These are phyloP conservation scores for Annulohypoxylon truncatum DNA, from an alignment of 2,329 filamentous ascomycete genomes.

Conservation along the genomic window DNA sequence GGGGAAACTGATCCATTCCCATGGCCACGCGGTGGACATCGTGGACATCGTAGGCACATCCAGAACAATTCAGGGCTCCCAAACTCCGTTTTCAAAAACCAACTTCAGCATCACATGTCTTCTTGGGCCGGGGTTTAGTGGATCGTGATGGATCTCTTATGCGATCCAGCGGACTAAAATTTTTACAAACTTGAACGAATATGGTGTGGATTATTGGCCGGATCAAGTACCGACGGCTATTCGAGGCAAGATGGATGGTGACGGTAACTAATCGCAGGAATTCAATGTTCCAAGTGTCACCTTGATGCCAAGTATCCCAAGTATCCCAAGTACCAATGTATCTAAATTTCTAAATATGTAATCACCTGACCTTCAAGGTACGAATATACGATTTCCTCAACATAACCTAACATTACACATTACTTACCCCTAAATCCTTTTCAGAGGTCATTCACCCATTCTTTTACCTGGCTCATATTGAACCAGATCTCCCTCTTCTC, in stretches of 20 bases:
- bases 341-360: not conserved
- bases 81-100: slow-evolving; percentile 28
- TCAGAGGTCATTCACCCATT: not conserved
- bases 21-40: slow-evolving; percentile 23
- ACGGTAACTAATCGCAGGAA: not conserved
- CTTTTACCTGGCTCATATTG: slow-evolving; percentile 13
- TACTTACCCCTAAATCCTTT: not conserved
- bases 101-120: slow-evolving; percentile 39
- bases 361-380: slow-evolving; percentile 15
- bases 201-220: slow-evolving; percentile 19
- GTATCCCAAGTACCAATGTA: not conserved
- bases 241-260: slow-evolving; percentile 21
- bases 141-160: slow-evolving; percentile 40
- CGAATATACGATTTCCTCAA: slow-evolving; percentile 4
- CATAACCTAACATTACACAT: not conserved
- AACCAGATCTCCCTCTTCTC: slow-evolving; percentile 15
- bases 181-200: slow-evolving; percentile 31
- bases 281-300: not conserved
- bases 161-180: slow-evolving; percentile 34
- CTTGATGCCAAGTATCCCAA: slow-evolving; percentile 7
- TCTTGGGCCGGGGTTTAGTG: slow-evolving; percentile 36
- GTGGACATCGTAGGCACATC: slow-evolving; percentile 9
- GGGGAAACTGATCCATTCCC: slow-evolving; percentile 9
- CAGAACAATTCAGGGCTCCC: slow-evolving; percentile 21
- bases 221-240: slow-evolving; percentile 40